phyloP scores from a whole-genome alignment of 192 early-diverging fungal species.

The Diversispora epigaea region DNA sequence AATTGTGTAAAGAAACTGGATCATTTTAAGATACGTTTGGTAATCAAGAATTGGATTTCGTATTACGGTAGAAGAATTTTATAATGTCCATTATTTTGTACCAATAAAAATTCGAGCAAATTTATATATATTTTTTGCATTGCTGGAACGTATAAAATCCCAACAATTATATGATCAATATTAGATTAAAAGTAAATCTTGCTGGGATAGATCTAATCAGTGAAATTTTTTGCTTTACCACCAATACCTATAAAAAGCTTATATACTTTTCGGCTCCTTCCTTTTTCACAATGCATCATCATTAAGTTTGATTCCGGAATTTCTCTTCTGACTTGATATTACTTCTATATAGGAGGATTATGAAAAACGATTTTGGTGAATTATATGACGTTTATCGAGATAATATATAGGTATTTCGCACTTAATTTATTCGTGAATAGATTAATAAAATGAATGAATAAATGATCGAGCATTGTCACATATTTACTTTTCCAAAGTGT shows the following conservation, averaged over 20 bases:
- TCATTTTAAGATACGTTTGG: too few relatives aligned
- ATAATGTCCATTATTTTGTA: too few relatives aligned
- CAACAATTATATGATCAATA: not conserved
- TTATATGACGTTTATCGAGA: not conserved
- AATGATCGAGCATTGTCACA: slow-evolving; percentile 14
- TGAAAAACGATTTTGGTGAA: not conserved
- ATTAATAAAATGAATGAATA: slow-evolving; percentile 20
- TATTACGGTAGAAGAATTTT: too few relatives aligned
- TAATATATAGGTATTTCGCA: not conserved
- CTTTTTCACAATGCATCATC: not conserved
- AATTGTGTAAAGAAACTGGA: too few relatives aligned
- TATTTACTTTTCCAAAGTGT: not conserved
- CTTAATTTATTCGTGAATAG: slow-evolving; percentile 3
- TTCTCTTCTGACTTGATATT: not conserved
- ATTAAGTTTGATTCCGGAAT: slow-evolving; percentile 12
- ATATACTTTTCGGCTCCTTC: not conserved
- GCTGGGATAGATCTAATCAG: not conserved
- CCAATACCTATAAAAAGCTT: not conserved
- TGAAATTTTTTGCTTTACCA: not conserved
- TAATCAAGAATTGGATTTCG: too few relatives aligned
- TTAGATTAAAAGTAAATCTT: not conserved
- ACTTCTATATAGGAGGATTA: slow-evolving; percentile 4
- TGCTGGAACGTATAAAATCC: too few relatives aligned
- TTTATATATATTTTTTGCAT: too few relatives aligned
- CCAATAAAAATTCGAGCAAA: too few relatives aligned